Percentiles rank a stretch among this genome's conserved stretches.
Conservation (phyloP, 1,284 basidiomycete species). For the Phellinidium pouzarii region DNA sequence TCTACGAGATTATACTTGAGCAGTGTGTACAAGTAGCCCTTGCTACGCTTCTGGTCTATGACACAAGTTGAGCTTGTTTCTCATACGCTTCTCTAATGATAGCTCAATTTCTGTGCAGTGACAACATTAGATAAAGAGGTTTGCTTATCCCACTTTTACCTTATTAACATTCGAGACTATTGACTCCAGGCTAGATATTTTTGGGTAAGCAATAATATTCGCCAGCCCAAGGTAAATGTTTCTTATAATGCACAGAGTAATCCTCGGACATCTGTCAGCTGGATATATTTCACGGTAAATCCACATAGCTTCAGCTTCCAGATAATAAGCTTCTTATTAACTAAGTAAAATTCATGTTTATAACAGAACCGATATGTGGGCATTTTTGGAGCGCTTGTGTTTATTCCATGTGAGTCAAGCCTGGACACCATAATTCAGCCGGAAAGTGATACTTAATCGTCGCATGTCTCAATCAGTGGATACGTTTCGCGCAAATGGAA, state of each 20-base stretch:
- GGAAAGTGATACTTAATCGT: too few relatives aligned
- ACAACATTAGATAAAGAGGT: neutral
- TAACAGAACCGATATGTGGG: slow-evolving; percentile 7
- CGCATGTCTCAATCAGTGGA: too few relatives aligned
- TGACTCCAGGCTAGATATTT: neutral
- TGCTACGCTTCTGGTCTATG: neutral
- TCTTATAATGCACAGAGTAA: neutral
- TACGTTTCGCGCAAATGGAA: too few relatives aligned
- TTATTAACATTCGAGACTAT: neutral
- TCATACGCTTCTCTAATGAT: neutral
- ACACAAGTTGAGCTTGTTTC: neutral
- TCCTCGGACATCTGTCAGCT: neutral
- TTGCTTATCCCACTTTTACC: neutral
- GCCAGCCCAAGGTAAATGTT: too few relatives aligned
- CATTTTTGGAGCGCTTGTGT: neutral
- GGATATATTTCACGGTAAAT: neutral
- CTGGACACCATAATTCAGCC: too few relatives aligned
- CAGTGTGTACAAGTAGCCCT: neutral
- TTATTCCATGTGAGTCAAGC: neutral
- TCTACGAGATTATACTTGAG: neutral
- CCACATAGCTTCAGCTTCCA: too few relatives aligned
- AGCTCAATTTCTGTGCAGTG: neutral
- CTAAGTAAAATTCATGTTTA: too few relatives aligned
- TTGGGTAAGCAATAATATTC: neutral
- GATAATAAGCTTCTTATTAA: too few relatives aligned